Evolutionary conservation across 805 yeast species (phyloP).

Genomic region (Diddensiella caesifluorescens): DNA sequence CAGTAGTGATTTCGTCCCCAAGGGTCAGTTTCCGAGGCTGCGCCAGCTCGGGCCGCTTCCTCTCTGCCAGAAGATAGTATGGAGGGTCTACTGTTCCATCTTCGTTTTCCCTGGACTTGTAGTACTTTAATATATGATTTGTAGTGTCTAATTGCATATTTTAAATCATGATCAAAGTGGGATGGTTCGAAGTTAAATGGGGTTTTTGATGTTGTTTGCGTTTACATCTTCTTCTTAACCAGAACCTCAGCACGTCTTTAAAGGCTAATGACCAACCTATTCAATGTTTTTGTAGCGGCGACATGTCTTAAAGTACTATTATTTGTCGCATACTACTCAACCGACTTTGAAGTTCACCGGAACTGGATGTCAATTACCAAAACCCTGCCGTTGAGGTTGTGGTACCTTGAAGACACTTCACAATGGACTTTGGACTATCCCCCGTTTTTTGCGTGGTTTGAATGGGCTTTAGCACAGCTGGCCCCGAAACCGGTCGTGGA

Average conservation of each 20-base stretch:
- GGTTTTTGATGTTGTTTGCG: too few relatives aligned
- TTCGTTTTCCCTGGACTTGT: constrained; percentile 9
- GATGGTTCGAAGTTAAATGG: too few relatives aligned
- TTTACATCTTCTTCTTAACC: too few relatives aligned
- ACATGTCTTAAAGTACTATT: constrained; percentile 54
- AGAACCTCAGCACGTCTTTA: too few relatives aligned
- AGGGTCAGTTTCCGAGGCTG: constrained; percentile 11
- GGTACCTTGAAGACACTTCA: constrained; percentile 78
- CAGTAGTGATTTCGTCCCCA: constrained; percentile 5
- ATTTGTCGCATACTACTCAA: constrained; percentile 81
- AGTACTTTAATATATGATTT: constrained; percentile 15
- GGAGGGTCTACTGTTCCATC: constrained; percentile 13
- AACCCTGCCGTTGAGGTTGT: constrained; percentile 61
- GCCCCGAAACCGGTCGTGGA: constrained; percentile 57
- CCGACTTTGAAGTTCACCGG: constrained; percentile 96
- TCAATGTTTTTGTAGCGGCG: constrained; percentile 64
- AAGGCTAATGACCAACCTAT: constrained; percentile 30
- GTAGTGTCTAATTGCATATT: constrained; percentile 14
- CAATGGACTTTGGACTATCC: constrained; percentile 98
- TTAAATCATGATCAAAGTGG: neutral
- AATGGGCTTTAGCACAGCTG: constrained; percentile 67
- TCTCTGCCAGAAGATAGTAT: constrained; percentile 13
- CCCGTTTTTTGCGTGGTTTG: constrained; percentile 95
- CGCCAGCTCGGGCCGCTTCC: constrained; percentile 12
- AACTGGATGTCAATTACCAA: constrained; percentile 94